These are phyloP conservation scores for Hemileccinum impolitum DNA, from an alignment of 768 basidiomycete species.

Conservation along the genomic window DNA sequence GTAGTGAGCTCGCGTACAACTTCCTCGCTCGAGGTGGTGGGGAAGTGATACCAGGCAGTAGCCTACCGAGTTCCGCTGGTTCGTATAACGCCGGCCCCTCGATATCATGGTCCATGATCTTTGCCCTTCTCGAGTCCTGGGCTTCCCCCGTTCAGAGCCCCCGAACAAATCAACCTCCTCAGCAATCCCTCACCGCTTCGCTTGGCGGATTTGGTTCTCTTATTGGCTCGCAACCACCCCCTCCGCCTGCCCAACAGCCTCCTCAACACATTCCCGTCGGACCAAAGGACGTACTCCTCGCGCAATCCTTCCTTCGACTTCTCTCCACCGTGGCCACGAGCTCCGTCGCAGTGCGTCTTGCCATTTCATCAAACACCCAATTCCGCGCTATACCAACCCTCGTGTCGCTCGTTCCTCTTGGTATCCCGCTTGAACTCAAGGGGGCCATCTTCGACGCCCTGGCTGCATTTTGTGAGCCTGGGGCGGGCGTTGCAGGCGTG, in stretches of 20 bases:
- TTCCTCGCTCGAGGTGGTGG: slow-evolving; percentile 78
- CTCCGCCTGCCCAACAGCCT: slow-evolving; percentile 36
- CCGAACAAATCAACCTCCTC: slow-evolving; percentile 42
- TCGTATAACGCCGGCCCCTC: slow-evolving; percentile 47
- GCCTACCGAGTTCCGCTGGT: slow-evolving; percentile 36
- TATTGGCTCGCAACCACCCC: slow-evolving; percentile 25
- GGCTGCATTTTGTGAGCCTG: slow-evolving; percentile 79
- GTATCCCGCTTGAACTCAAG: slow-evolving; percentile 88
- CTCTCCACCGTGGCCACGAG: slow-evolving; percentile 70
- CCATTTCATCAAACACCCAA: slow-evolving; percentile 70
- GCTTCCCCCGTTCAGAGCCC: slow-evolving; percentile 48
- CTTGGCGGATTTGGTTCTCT: slow-evolving; percentile 31
- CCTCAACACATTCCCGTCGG: slow-evolving; percentile 45
- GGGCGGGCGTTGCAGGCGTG: slow-evolving; percentile 66
- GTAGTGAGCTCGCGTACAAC: slow-evolving; percentile 85
- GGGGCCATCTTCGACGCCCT: slow-evolving; percentile 80
- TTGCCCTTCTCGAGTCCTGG: slow-evolving; percentile 75
- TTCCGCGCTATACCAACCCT: slow-evolving; percentile 82
- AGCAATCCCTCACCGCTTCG: slow-evolving; percentile 36
- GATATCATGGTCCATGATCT: slow-evolving; percentile 77
- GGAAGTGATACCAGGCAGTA: slow-evolving; percentile 62
- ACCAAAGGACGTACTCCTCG: slow-evolving; percentile 73
- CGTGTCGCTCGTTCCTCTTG: slow-evolving; percentile 71
- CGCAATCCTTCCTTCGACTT: slow-evolving; percentile 77
- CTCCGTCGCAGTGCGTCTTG: slow-evolving; percentile 75